phyloP scores from a whole-genome alignment of 805 yeast genomes.

The Candida germanica region DNA sequence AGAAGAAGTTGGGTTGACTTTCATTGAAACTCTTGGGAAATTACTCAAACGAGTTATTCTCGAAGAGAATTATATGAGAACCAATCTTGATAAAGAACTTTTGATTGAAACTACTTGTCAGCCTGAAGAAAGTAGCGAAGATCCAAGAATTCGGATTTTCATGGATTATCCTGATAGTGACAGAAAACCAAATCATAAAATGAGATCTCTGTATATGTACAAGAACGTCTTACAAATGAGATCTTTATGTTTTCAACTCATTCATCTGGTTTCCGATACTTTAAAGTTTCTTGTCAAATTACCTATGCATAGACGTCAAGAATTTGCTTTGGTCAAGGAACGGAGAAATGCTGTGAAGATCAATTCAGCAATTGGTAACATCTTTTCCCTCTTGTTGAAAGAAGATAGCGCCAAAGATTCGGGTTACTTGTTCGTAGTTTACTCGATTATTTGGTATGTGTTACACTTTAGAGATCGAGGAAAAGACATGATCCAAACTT shows the following conservation, averaged over 20 bases:
- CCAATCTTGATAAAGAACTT: conserved; percentile 45
- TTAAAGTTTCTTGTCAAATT: conserved; percentile 44
- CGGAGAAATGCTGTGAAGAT: conserved; percentile 42
- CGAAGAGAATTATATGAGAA: conserved; percentile 57
- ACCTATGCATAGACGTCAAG: conserved; percentile 49
- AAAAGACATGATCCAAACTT: conserved; percentile 29
- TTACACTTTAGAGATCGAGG: conserved; percentile 23
- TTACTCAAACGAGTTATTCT: conserved; percentile 50
- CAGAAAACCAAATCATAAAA: conserved; percentile 41
- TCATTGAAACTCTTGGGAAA: conserved; percentile 41
- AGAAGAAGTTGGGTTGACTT: conserved; percentile 35
- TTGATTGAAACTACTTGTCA: conserved; percentile 42
- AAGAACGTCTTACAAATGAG: conserved; percentile 62
- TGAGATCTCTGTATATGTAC: conserved; percentile 38
- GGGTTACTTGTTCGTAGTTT: conserved; percentile 32
- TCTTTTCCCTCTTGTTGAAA: conserved; percentile 21
- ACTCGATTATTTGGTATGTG: conserved; percentile 40
- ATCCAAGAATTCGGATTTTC: conserved; percentile 42
- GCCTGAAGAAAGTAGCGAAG: conserved; percentile 19
- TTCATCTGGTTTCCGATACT: conserved; percentile 40
- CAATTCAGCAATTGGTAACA: conserved; percentile 28
- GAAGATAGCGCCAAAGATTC: conserved; percentile 16
- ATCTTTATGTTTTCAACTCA: conserved; percentile 47
- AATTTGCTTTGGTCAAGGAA: conserved; percentile 27
- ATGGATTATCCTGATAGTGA: conserved; percentile 35